Conservation (phyloP, 257 asterid species). For the Solanum chiquidenum region DNA sequence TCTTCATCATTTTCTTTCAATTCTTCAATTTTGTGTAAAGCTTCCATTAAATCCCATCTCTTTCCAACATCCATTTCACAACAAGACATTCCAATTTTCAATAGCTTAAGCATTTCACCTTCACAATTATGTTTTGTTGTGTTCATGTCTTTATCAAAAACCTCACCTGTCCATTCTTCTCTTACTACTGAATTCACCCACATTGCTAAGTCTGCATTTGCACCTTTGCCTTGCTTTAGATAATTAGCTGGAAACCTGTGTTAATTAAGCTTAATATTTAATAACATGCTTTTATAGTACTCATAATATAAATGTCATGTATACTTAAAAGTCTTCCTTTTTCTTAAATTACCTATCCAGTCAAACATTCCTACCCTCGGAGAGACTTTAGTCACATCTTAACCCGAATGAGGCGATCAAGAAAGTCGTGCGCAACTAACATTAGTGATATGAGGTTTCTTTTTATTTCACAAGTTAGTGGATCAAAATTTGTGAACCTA, state of each 20-base stretch:
- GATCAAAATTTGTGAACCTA: background rate
- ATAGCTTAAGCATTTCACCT: constrained; percentile 50
- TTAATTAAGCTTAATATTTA: background rate
- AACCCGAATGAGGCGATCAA: too few species aligned
- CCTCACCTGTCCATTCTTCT: constrained; percentile 72
- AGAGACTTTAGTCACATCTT: too few species aligned
- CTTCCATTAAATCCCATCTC: constrained; percentile 44
- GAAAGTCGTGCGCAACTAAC: background rate
- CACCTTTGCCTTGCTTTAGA: constrained; percentile 35
- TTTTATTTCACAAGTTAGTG: background rate
- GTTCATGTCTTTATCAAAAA: constrained; percentile 51
- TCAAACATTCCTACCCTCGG: background rate
- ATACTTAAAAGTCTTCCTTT: background rate
- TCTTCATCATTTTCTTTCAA: constrained; percentile 37
- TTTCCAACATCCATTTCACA: constrained; percentile 41
- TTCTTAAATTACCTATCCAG: background rate
- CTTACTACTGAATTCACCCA: constrained; percentile 65
- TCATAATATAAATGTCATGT: background rate
- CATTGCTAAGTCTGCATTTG: constrained; percentile 37
- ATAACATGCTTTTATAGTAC: background rate
- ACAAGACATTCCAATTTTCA: constrained; percentile 67
- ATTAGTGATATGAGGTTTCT: too few species aligned
- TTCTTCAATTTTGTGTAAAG: constrained; percentile 39
- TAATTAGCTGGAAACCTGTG: constrained; percentile 39
- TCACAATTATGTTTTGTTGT: constrained; percentile 10